Evolutionary conservation across 2,329 filamentous ascomycete species (phyloP), one percentile per base, ranked within the genome.

Genomic region (Fusarium kyushuense): DNA sequence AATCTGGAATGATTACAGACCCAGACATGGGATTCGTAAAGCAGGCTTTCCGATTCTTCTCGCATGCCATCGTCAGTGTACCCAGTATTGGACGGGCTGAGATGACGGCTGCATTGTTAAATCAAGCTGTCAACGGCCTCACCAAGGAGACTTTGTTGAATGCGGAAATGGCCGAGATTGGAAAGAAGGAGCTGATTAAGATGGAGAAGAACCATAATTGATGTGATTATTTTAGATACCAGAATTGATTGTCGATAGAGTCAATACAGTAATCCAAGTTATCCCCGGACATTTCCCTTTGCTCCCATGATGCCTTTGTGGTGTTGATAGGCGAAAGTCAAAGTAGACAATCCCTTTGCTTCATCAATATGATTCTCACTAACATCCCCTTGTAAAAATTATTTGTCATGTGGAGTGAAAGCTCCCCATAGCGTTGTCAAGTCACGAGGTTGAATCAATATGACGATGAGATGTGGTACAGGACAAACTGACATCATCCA

Each of bases 61-160:
- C 46, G 2, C 21, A 49, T 10, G 45, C 38, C 12, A 13, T 73
- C 4, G 41, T 75, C 19, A 73, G 76, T 10, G 54, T 83, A 12
- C 77, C 80, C 0, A 75, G 65, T 2, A 74, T 84, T 2, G 63
- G 70, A 7, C 60, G 82, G 2, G 65, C 57, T 2, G 78, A 83
- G 19, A 68, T 84, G 29, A 74, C 82, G 0, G 79, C 81, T 0
- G 79, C 79, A 1, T 69, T 86, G 70, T 45, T 87, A 8, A 74
- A 84, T 16, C 81, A 84, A 60, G 80, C 78, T 0, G 45, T 83
- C 1, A 72, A 79, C 30, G 84, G 84, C 1, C 80, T 85, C 35
- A 80, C 82, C 47, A 82, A 82, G 69, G 83, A 85, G 1, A 77
- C 81, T 3, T 66, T 85, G 21, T 40, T 72, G 49, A 83, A 83